Evolutionary conservation across 129 eudicot species (phyloP).

Genomic region (Escallonia herrerae): DNA sequence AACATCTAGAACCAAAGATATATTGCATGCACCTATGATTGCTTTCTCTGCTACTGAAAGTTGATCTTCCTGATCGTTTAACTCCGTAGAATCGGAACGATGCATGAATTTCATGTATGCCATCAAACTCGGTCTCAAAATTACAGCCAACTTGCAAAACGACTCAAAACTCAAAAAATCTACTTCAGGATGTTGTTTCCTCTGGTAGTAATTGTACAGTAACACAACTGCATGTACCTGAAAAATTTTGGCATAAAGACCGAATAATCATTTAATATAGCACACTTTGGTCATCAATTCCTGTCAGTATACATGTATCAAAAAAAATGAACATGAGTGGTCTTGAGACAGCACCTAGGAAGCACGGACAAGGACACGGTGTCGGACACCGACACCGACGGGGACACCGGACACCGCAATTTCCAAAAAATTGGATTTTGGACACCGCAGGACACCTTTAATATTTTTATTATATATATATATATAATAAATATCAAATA

Average conservation of each 20-base stretch:
- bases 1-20: slow-evolving; percentile 33
- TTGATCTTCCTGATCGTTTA: slow-evolving; percentile 17
- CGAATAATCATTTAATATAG: not conserved
- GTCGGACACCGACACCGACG: no score
- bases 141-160: slow-evolving; percentile 41
- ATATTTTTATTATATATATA: no score
- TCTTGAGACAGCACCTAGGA: no score
- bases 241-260: not conserved
- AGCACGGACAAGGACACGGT: no score
- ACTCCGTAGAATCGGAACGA: not conserved
- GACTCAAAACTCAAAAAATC: slow-evolving; percentile 27
- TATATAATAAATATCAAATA: no score
- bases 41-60: slow-evolving; percentile 41
- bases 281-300: not conserved
- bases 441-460: no score
- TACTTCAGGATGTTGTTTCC: slow-evolving; percentile 31
- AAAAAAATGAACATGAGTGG: no score
- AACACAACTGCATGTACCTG: slow-evolving; percentile 58
- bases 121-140: slow-evolving; percentile 24
- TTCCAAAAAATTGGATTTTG: no score
- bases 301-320: no score
- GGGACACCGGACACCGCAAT: no score
- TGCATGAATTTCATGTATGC: slow-evolving; percentile 25
- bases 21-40: slow-evolving; percentile 38
- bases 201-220: slow-evolving; percentile 58